Percentiles rank a stretch among this genome's conserved stretches.
Conservation (phyloP, 441 rosid species). For the Populus hybrid region DNA sequence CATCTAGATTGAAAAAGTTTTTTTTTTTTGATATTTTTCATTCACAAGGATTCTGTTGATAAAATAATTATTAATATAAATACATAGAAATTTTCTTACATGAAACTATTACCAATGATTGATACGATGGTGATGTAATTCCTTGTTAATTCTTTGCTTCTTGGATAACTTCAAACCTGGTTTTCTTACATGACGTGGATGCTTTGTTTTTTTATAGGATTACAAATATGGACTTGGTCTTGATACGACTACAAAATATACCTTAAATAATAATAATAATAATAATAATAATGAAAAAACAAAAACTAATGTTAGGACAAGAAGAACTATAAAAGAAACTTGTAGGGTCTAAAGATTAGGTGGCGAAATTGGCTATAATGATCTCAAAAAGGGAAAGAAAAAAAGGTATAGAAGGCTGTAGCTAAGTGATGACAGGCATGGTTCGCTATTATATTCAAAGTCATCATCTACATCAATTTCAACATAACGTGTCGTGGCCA, state of each 20-base stretch:
- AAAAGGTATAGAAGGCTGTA: neutral
- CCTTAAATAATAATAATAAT: too few relatives aligned
- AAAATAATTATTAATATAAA: too few relatives aligned
- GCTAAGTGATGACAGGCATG: neutral
- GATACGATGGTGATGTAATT: too few relatives aligned
- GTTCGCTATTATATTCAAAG: neutral
- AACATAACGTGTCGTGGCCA: neutral
- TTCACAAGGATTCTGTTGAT: fast-evolving
- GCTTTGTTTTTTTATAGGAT: neutral
- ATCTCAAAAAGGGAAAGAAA: too few relatives aligned
- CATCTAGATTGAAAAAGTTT: fast-evolving
- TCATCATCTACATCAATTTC: neutral
- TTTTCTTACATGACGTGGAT: neutral
- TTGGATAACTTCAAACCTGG: neutral
- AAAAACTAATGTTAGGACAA: too few relatives aligned
- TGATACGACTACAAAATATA: neutral
- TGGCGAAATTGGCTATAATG: too few relatives aligned
- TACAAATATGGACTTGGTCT: neutral
- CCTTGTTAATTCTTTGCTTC: neutral
- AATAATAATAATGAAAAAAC: too few relatives aligned
- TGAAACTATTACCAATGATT: too few relatives aligned
- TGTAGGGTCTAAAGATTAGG: too few relatives aligned
- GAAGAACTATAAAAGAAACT: too few relatives aligned
- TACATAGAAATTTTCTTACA: too few relatives aligned
- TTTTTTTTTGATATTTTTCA: too few relatives aligned